A percentile compares a stretch with the other conserved stretches of the same genome.
These are phyloP conservation scores for Oryza australiensis DNA, from an alignment of 176 grass and related monocot species.

Conservation along the genomic window DNA sequence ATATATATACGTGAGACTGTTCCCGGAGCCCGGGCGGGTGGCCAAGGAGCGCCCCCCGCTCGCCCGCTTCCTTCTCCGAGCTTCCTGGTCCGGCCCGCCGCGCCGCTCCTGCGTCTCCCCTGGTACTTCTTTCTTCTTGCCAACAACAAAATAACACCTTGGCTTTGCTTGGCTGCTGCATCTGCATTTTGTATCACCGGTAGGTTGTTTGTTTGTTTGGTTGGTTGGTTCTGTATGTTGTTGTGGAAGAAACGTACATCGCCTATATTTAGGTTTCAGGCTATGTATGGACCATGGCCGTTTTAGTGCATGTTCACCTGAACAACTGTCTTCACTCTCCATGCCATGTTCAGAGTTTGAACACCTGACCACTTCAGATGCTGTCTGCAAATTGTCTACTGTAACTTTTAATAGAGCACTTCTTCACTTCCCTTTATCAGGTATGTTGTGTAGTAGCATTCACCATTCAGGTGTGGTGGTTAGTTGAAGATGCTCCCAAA, in stretches of 20 bases:
- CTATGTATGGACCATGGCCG: not conserved
- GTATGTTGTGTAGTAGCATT: not conserved
- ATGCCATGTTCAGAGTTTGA: not conserved
- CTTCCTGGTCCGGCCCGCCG: slow-evolving; percentile 57
- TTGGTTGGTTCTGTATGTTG: no score
- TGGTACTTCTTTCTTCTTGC: slow-evolving; percentile 44
- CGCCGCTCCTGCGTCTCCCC: slow-evolving; percentile 63
- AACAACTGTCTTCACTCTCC: not conserved
- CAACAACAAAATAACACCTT: no score
- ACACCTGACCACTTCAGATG: not conserved
- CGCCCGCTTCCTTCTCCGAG: slow-evolving; percentile 76
- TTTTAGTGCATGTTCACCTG: not conserved
- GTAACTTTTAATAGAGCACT: not conserved
- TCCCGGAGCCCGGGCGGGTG: slow-evolving; percentile 75
- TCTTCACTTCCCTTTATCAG: not conserved
- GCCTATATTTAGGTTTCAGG: not conserved
- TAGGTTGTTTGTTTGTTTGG: no score
- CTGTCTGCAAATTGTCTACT: not conserved
- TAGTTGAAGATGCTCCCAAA: not conserved
- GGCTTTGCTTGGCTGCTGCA: not conserved
- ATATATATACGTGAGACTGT: slow-evolving; percentile 67
- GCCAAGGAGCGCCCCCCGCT: slow-evolving; percentile 82
- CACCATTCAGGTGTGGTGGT: not conserved
- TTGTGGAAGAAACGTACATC: not conserved
- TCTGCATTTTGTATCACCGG: no score